These are phyloP conservation scores for Amylostereum areolatum DNA, from an alignment of 1,284 basidiomycete species.

Conservation along the genomic window DNA sequence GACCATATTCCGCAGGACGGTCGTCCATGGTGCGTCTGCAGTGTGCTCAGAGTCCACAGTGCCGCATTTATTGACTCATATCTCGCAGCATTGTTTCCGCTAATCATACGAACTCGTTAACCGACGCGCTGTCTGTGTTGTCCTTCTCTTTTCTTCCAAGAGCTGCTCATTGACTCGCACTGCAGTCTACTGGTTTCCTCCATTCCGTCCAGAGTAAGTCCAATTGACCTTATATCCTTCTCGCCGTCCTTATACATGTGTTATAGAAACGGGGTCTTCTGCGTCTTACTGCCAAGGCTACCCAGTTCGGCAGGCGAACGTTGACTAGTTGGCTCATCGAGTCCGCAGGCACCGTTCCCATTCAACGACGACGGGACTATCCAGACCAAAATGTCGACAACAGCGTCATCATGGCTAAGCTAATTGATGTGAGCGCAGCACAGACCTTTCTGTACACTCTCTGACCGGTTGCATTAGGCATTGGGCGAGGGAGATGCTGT, in stretches of 20 bases:
- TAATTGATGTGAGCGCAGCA: constrained; percentile 49
- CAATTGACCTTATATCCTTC: not conserved
- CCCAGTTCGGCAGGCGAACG: constrained; percentile 74
- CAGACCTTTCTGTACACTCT: not conserved
- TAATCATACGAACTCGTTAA: constrained; percentile 81
- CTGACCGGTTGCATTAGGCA: constrained; percentile 37
- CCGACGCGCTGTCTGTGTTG: constrained; percentile 71
- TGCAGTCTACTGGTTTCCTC: constrained; percentile 62
- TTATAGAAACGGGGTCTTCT: constrained; percentile 64
- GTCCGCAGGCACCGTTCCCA: constrained; percentile 76
- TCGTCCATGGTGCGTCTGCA: constrained; percentile 56
- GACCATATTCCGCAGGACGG: constrained; percentile 67
- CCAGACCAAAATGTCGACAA: constrained; percentile 56
- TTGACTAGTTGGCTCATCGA: constrained; percentile 89
- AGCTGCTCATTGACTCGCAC: not conserved
- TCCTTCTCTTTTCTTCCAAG: not conserved
- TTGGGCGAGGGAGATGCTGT: constrained; percentile 75
- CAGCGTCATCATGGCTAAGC: constrained; percentile 54
- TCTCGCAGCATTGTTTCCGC: constrained; percentile 57
- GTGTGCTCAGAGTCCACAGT: not conserved
- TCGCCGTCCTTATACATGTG: not conserved
- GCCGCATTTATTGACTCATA: constrained; percentile 12
- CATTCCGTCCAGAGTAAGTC: constrained; percentile 56
- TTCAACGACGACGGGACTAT: constrained; percentile 70
- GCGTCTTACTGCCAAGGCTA: constrained; percentile 79